Conservation (phyloP, 225 moss, liverwort and hornwort species). For the Lunularia cruciata region DNA sequence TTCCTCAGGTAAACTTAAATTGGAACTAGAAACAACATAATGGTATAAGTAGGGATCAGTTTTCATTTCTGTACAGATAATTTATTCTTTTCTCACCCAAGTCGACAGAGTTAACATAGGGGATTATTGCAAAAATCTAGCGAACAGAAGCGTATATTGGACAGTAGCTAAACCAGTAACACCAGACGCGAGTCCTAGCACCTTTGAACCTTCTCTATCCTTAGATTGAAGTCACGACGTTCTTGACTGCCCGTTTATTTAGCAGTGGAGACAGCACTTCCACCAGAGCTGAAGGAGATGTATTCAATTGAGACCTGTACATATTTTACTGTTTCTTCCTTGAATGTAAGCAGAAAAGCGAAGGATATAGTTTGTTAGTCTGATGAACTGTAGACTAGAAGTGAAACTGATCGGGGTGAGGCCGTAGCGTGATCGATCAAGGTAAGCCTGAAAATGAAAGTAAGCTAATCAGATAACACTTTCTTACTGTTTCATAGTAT, state of each 20-base stretch:
- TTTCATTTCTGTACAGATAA: not conserved
- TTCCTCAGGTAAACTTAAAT: constrained; percentile 33
- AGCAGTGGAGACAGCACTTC: not conserved
- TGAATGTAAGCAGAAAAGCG: too few relatives aligned
- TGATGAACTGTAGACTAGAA: not conserved
- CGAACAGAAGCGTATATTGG: not conserved
- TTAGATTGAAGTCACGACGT: not conserved
- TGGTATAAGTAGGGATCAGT: not conserved
- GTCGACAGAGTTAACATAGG: not conserved
- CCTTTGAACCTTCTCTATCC: not conserved
- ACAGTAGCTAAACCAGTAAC: not conserved
- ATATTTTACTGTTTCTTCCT: not conserved
- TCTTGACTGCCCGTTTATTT: not conserved
- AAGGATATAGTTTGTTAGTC: not conserved
- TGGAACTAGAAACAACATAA: constrained; percentile 62
- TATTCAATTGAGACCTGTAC: not conserved
- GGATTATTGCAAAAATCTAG: not conserved
- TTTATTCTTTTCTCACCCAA: not conserved
- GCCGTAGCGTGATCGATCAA: too few relatives aligned
- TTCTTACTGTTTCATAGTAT: too few relatives aligned
- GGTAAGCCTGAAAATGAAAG: too few relatives aligned
- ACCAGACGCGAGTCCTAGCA: not conserved
- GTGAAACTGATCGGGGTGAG: not conserved
- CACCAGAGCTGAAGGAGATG: not conserved
- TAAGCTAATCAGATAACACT: too few relatives aligned